These are phyloP conservation scores for Globisporangium spiculum DNA, from an alignment of 352 stramenopile genomes.

Conservation along the genomic window DNA sequence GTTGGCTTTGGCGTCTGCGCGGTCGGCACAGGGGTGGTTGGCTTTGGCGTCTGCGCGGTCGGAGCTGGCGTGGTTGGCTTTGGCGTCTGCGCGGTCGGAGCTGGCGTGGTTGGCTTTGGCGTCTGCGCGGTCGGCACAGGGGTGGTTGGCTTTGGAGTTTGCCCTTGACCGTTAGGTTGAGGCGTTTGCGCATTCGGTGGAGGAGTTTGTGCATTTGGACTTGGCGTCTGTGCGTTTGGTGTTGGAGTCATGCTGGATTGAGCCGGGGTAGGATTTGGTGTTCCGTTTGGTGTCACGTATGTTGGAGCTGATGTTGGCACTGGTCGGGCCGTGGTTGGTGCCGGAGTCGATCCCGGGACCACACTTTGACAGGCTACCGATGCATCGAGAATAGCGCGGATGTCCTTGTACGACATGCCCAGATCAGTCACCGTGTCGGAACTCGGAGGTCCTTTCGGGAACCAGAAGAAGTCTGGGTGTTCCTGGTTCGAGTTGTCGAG, in stretches of 20 bases:
- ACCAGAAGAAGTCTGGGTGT: too few species aligned
- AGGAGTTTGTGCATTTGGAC: not conserved
- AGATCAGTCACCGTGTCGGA: constrained; percentile 3
- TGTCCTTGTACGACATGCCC: constrained; percentile 12
- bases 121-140: not conserved
- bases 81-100: too few species aligned
- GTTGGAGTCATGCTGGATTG: not conserved
- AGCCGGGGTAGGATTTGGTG: not conserved
- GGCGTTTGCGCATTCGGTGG: not conserved
- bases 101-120: not conserved
- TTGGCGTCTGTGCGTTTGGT: not conserved
- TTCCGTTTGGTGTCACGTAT: not conserved
- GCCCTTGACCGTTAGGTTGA: too few species aligned
- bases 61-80: not conserved
- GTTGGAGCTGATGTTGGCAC: not conserved
- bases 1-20: not conserved
- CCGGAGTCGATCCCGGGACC: not conserved
- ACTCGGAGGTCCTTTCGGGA: constrained; percentile 1
- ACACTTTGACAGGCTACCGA: constrained; percentile 6
- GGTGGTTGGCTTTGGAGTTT: constrained; percentile 8
- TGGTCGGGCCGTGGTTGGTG: not conserved
- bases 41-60: not conserved
- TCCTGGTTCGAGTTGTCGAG: too few species aligned
- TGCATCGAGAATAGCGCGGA: constrained; percentile 6
- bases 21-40: not conserved